A percentile compares a stretch with the other conserved stretches of the same genome.
phyloP scores from a whole-genome alignment of 2,329 filamentous ascomycete genomes.

The Aureobasidium namibiae region DNA sequence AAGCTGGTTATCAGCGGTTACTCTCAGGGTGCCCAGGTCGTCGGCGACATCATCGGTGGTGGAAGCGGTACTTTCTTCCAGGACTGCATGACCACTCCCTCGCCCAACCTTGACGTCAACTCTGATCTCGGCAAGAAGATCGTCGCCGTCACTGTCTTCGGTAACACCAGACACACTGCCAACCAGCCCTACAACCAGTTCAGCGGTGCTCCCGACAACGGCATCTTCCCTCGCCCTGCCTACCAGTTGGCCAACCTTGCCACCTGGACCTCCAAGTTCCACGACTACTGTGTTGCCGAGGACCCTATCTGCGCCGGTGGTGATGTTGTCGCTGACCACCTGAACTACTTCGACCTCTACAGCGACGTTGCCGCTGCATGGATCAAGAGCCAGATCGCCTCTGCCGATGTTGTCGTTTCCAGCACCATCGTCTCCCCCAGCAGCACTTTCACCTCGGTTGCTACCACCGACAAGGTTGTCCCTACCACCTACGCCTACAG shows the following conservation, averaged over 20 bases:
- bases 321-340: constrained; percentile 26
- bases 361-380: constrained; percentile 21
- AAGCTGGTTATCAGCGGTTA: constrained; percentile 37
- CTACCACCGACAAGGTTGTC: constrained; percentile 9
- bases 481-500: constrained; percentile 4
- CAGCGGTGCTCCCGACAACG: constrained; percentile 15
- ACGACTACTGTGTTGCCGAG: constrained; percentile 29
- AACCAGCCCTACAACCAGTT: constrained; percentile 18
- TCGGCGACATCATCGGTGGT: constrained; percentile 17
- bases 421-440: constrained; percentile 13
- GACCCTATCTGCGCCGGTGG: constrained; percentile 36
- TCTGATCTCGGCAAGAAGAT: constrained; percentile 15
- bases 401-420: constrained; percentile 12
- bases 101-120: constrained; percentile 13
- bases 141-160: constrained; percentile 17
- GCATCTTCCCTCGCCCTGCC: constrained; percentile 16
- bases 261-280: constrained; percentile 24
- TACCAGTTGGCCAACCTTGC: constrained; percentile 15
- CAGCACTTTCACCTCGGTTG: constrained; percentile 15
- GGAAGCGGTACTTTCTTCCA: constrained; percentile 28
- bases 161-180: constrained; percentile 16
- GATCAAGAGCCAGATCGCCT: constrained; percentile 21
- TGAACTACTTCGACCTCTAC: constrained; percentile 32
- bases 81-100: constrained; percentile 25
- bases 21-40: constrained; percentile 30